Base-by-base conservation (phyloP, 257 asterid species). In the Parsonsia alboflavescens region DNA sequence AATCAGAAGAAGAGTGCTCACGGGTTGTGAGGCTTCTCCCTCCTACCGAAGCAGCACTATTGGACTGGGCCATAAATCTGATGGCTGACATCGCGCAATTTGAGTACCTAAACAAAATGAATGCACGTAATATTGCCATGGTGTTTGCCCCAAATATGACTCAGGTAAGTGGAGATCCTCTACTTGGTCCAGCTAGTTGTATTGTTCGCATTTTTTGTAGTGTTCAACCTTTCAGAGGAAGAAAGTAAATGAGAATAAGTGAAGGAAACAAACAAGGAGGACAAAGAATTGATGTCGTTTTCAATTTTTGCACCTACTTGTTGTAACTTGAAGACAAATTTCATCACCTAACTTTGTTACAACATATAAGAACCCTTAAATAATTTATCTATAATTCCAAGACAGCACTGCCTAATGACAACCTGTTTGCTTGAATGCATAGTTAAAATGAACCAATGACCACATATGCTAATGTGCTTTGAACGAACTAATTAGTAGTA, bases 91-190 rank as follows among this genome's bases (percentile, higher is more conserved):
- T 91, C 73, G 97, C 98, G 50, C 93, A 93, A 83, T 59, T 89
- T 28, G 96, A 93, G 80, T 48, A 82, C 74, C 82, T 81, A 45
- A 93, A 89, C 86, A 93, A 93, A 80, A 93, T 91, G 98, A 89
- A 88, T 61, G 91, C 97, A 4, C 96, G 96, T 24, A 93, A 93
- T 71, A 78, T 91, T 5, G 97, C 96, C 68, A 88, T 89, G 96
- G 98, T 93, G 50, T 93, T 93, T 53, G 96, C 98, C 10, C 98
- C 97, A 42, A 93, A 93, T 59, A 91, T 91, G 98, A 93, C 98
- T 75, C 90, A 89, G 91, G 98, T 89, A 64, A 79, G 80, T 76
- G 36, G 33, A 50, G 5, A 33, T 56, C 36, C 9, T 50, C 8
- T 22, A 10, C 41, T 44, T 69, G 15, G 46, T 24, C 41, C 1